Evolutionary conservation across 208 protist genomes (phyloP), one percentile per base, ranked within the genome.

Genomic region (Trypanosoma lewisi): DNA sequence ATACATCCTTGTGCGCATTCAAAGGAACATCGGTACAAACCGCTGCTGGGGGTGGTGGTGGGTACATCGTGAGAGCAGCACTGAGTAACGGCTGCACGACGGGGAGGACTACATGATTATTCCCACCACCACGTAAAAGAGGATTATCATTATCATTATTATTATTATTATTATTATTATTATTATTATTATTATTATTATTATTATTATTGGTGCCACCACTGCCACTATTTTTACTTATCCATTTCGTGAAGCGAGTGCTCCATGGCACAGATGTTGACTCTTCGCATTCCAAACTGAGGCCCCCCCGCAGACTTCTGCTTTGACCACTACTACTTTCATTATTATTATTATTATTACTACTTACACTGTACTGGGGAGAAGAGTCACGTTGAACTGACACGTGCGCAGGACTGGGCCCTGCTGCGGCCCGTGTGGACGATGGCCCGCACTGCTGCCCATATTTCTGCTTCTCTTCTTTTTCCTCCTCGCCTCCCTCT

Each of bases 41-140:
- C 9, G 14, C 7, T 7, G 7, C 36, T 41, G 36, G 14, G 25
- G 16, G 0, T 21, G 25, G 36, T 48, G 63, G 65, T 27, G 45
- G 45, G 50, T 64, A 48, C 9, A 58, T 16, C 23, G 47, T 30
- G 3, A 71, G 65, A 12, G 65, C 8, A 28, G 65, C 65, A 17
- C 31, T 59, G 27, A 64, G 65, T n/a, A 64, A 44, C 19, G 65
- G 65, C 11, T 23, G 25, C n/a, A 63, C 21, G 39, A 63, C 9
- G 12, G 47, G 41, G 37, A 67, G 4, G 25, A 1, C 1, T 16
- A 17, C n/a, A 17, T 67, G 34, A 12, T n/a, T 37, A 4, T 30
- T 36, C 12, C 8, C 11, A 47, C 33, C 31, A 57, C 47, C 53
- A 37, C 34, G 53, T 14, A 36, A 56, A n/a, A n/a, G n/a, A n/a